These are phyloP conservation scores for Craspedostauros australis DNA, from an alignment of 108 stramenopile species.

Conservation along the genomic window DNA sequence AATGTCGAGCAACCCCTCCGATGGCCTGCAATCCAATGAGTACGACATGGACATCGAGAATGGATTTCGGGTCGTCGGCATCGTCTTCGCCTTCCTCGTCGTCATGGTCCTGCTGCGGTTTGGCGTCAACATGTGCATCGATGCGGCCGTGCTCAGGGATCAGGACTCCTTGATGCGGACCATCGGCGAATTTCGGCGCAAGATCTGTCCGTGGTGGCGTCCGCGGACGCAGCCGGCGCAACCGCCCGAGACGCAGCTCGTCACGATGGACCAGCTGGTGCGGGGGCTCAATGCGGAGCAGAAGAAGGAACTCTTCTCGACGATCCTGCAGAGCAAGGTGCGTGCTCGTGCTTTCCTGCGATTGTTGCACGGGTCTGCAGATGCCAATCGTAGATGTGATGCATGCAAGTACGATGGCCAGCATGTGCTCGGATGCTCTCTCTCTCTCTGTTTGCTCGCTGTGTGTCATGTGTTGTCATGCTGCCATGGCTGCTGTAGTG, in stretches of 20 bases:
- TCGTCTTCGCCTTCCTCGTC: not conserved
- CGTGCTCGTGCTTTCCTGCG: no score
- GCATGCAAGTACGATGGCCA: no score
- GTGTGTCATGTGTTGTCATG: no score
- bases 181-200: conserved; percentile 1
- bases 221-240: conserved; percentile 3
- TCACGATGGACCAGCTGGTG: conserved; percentile 5
- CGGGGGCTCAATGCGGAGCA: not conserved
- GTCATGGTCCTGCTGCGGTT: conserved; percentile 2
- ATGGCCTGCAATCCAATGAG: no score
- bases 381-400: no score
- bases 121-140: conserved; percentile 2
- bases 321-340: conserved; percentile 3
- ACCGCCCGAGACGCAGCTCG: not conserved
- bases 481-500: no score
- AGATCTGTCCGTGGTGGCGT: conserved; percentile 7
- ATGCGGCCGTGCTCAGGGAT: conserved; percentile 3
- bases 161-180: not conserved
- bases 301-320: not conserved
- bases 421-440: no score
- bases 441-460: no score
- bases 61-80: not conserved
- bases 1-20: no score
- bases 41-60: no score
- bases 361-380: no score